Base-by-base conservation (phyloP, 805 yeast genomes). In the Kluyveromyces dobzhanskii region DNA sequence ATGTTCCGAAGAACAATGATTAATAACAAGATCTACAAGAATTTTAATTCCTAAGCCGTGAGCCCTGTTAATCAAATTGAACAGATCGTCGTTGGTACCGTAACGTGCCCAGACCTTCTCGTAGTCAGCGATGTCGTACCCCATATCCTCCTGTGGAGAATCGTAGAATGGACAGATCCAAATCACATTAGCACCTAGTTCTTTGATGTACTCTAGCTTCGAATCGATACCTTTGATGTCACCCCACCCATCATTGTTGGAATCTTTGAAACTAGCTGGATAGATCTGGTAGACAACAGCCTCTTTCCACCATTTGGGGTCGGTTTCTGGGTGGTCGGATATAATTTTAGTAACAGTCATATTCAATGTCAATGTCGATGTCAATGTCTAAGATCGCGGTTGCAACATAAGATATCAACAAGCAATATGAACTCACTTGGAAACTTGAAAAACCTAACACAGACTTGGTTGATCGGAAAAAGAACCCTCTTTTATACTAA, bases 141-240 rank as follows among this genome's bases (percentile, higher is more conserved):
- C 81, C 80, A 75, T 75, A 53, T 75, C 80, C 36, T 67, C 71
- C 50, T 71, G 75, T 8, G 80, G 80, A 3, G 76, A 70, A 45
- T 71, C 75, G 56, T 65, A 74, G 62, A 71, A 70, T 18, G 80
- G 81, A 17, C 71, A 70, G 39, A 75, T 54, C 80, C 80, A 75
- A 30, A 75, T 59, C n/a, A 70, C 67, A 41, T 72, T 76, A n/a
- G 64, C 64, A 2, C 77, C 78, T 23, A 74, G 17, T 21, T 51
- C 54, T 51, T 71, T 66, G 55, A 75, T 53, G 54, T 75, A 73
- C 56, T 71, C 77, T 44, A 75, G 59, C 24, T 67, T 67, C 11
- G 71, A 64, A 43, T 68, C 60, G 43, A 75, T 70, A 17, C 81
- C 81, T 19, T 65, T 70, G 38, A 75, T 53, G 53, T 75, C 80